phyloP scores from a whole-genome alignment of 2,329 filamentous ascomycete species.

The Ophiocordyceps australis region DNA sequence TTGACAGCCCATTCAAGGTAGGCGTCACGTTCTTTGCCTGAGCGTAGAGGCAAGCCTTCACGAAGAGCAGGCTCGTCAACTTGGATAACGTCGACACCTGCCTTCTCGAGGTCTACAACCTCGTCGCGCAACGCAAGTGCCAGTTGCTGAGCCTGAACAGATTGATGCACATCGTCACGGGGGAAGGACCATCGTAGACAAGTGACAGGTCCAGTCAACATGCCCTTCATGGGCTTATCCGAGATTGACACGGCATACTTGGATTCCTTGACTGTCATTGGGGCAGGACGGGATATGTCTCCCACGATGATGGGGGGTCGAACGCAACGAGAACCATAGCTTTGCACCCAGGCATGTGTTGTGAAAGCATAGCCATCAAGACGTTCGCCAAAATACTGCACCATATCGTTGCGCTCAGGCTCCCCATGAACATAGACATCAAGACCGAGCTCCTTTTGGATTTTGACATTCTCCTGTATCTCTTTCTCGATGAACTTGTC shows the following conservation, averaged over 20 bases:
- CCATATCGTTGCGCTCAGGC: conserved; percentile 99
- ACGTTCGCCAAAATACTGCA: conserved; percentile 98
- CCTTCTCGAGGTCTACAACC: conserved; percentile 93
- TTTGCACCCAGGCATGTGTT: conserved; percentile 97
- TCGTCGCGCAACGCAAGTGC: conserved; percentile 96
- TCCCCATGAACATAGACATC: conserved; percentile 98
- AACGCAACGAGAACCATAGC: conserved; percentile 95
- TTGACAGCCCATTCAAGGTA: conserved; percentile 97
- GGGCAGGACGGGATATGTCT: conserved; percentile 88
- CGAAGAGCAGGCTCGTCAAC: conserved; percentile 97
- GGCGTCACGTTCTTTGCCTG: conserved; percentile 85
- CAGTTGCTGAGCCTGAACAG: conserved; percentile 95
- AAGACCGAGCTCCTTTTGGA: conserved; percentile 94
- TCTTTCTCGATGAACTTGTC: conserved; percentile 99
- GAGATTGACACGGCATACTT: conserved; percentile 94
- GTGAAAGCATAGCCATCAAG: conserved; percentile 96
- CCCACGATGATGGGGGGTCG: conserved; percentile 96
- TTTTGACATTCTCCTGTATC: conserved; percentile 85
- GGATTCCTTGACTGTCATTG: conserved; percentile 99
- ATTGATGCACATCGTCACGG: conserved; percentile 98
- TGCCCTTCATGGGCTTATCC: conserved; percentile 99
- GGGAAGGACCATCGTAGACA: conserved; percentile 99
- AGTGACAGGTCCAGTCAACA: conserved; percentile 98
- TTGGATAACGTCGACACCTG: conserved; percentile 95
- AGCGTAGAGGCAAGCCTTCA: conserved; percentile 94